Base-by-base conservation (phyloP, 352 stramenopile genomes). In the Saprolegnia diclina region DNA sequence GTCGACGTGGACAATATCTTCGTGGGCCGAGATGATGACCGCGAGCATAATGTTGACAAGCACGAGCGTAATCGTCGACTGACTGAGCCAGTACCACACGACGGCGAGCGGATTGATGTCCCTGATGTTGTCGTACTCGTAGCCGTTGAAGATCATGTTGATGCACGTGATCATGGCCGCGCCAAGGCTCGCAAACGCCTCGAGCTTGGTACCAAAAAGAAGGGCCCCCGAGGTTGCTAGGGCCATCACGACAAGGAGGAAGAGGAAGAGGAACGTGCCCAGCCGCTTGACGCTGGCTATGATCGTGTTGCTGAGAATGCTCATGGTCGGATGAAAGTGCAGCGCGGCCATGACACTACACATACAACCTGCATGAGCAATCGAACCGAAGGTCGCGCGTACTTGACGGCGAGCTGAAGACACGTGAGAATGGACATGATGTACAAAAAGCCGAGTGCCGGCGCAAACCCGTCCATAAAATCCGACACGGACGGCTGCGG, bases 21-120 rank as follows among this genome's bases (percentile, higher is more conserved):
- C 74, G 65, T 85, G 88, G 22, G 82, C 73, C 65, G 82, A 66
- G 59, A 89, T 71, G 4, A 89, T 78, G 50, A 89, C 87, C 26
- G 81, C 81, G 46, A 89, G 79, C 77, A 89, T 87, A 73, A 89
- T 87, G 61, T 88, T 89, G 38, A 88, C 73, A 56, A 89, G 68
- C 22, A 89, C 73, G 53, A 90, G 80, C 32, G 73, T 81, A 38
- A 88, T 76, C 4, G 87, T 73, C 40, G 84, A 67, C 77, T 87
- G 85, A 70, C 83, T 85, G 6, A 63, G 55, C 81, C 81, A 87
- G 69, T 89, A 89, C 76, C 83, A 89, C 18, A 89, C 50, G 72
- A 85, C 79, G 10, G 73, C 79, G 5, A 83, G 70, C 0, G 73
- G 79, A 50, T 83, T 73, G 14, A 85, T 56, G 61, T 79, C 66